Percentiles rank a stretch among this genome's conserved stretches.
These are phyloP conservation scores for Barnettozyma wickerhamii DNA, from an alignment of 805 yeast genomes.

Conservation along the genomic window DNA sequence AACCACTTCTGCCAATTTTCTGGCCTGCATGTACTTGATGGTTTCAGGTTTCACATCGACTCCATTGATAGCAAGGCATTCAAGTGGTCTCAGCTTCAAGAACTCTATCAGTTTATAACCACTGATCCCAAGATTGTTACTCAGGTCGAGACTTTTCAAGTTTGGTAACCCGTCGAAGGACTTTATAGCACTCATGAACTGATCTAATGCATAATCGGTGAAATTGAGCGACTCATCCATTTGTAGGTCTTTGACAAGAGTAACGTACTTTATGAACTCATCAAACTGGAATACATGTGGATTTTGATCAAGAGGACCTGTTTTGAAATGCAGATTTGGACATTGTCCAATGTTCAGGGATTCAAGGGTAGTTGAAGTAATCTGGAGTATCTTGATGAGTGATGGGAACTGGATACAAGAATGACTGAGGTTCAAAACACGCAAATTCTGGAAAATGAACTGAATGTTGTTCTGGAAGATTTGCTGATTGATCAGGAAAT, in stretches of 20 bases:
- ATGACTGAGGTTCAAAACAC: conserved; percentile 20
- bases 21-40: conserved; percentile 13
- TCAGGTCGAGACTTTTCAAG: conserved; percentile 19
- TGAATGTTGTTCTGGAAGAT: conserved; percentile 6
- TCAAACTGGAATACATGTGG: conserved; percentile 20
- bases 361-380: neutral
- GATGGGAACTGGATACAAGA: conserved; percentile 23
- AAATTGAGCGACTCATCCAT: conserved; percentile 23
- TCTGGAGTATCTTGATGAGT: conserved; percentile 11
- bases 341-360: conserved; percentile 18
- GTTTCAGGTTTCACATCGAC: conserved; percentile 19
- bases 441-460: conserved; percentile 13
- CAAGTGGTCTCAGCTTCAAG: conserved; percentile 11
- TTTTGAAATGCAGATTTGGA: conserved; percentile 18
- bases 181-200: conserved; percentile 13
- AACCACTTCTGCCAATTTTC: conserved; percentile 15
- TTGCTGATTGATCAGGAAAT: conserved; percentile 6
- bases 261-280: conserved; percentile 16
- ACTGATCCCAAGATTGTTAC: conserved; percentile 19
- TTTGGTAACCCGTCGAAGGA: neutral
- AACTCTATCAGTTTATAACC: conserved; percentile 23
- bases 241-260: conserved; percentile 15
- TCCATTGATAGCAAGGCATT: conserved; percentile 19
- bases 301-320: conserved; percentile 12
- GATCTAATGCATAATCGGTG: conserved; percentile 18